These are phyloP conservation scores for Suillus alpinus DNA, from an alignment of 768 basidiomycete species.

Conservation along the genomic window DNA sequence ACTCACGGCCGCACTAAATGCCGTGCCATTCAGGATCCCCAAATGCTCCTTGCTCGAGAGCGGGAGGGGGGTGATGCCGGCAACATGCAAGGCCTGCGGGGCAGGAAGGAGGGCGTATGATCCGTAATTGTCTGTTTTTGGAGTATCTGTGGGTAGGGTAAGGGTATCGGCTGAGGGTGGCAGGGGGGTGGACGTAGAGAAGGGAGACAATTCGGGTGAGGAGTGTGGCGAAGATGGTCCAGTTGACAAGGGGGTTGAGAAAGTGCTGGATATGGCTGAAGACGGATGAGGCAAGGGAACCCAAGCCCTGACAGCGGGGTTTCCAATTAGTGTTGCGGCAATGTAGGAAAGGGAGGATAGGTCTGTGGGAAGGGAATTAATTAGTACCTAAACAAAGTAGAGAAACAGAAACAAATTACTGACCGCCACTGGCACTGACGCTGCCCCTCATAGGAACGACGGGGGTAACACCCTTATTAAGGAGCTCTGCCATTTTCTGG, in stretches of 20 bases:
- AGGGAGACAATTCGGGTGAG: slow-evolving; percentile 23
- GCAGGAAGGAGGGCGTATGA: slow-evolving; percentile 12
- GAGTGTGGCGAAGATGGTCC: neutral
- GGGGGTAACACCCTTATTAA: slow-evolving; percentile 71
- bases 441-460: slow-evolving; percentile 82
- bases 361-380: slow-evolving; percentile 39
- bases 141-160: slow-evolving; percentile 26
- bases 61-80: slow-evolving; percentile 61
- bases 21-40: slow-evolving; percentile 82
- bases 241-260: neutral
- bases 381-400: slow-evolving; percentile 10
- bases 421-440: slow-evolving; percentile 81
- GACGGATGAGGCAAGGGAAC: slow-evolving; percentile 31
- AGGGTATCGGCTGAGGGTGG: slow-evolving; percentile 41
- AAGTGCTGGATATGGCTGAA: slow-evolving; percentile 2
- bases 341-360: slow-evolving; percentile 81
- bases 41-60: slow-evolving; percentile 77
- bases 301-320: slow-evolving; percentile 76
- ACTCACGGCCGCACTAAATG: slow-evolving; percentile 79
- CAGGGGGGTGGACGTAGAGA: slow-evolving; percentile 32
- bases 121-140: neutral
- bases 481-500: slow-evolving; percentile 71
- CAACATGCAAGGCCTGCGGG: slow-evolving; percentile 53
- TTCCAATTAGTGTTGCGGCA: slow-evolving; percentile 77
- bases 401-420: slow-evolving; percentile 9